A percentile compares a stretch with the other conserved stretches of the same genome.
Conservation (phyloP, 495 filamentous ascomycete genomes). For the Neurospora sp. region DNA sequence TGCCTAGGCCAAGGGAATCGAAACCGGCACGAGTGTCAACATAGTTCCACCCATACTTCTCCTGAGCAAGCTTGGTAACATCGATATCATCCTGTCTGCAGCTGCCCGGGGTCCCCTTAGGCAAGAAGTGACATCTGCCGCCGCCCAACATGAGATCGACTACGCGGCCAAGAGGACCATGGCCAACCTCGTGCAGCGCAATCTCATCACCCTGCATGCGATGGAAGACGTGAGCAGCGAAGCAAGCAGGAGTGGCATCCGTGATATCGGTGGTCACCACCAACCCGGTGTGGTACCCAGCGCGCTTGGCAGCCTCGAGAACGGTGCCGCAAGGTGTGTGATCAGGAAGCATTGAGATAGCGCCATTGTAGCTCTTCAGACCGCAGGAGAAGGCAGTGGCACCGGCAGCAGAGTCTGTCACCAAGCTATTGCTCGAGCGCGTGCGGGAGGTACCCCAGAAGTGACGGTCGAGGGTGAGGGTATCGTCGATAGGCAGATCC, state of each 20-base stretch:
- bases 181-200: constrained; percentile 79
- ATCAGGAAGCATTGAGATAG: constrained; percentile 81
- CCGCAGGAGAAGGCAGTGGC: constrained; percentile 94
- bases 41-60: constrained; percentile 71
- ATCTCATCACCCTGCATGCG: constrained; percentile 79
- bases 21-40: constrained; percentile 64
- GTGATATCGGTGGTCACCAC: constrained; percentile 94
- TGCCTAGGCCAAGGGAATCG: constrained; percentile 61
- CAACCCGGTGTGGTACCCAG: constrained; percentile 84
- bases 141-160: constrained; percentile 90
- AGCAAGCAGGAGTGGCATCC: constrained; percentile 95
- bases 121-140: constrained; percentile 86
- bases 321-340: constrained; percentile 85
- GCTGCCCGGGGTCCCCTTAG: constrained; percentile 63
- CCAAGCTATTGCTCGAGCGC: constrained; percentile 65
- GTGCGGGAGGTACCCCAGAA: constrained; percentile 85
- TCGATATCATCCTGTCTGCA: constrained; percentile 70
- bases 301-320: constrained; percentile 84
- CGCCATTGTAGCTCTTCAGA: constrained; percentile 88
- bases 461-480: constrained; percentile 70
- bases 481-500: constrained; percentile 57
- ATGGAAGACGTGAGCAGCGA: constrained; percentile 76
- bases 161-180: constrained; percentile 69
- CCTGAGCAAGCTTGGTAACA: constrained; percentile 53
- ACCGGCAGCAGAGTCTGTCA: constrained; percentile 91